Percentiles rank a stretch among this genome's conserved stretches.
phyloP scores from a whole-genome alignment of 352 stramenopile genomes.

The Plasmopara viticola region DNA sequence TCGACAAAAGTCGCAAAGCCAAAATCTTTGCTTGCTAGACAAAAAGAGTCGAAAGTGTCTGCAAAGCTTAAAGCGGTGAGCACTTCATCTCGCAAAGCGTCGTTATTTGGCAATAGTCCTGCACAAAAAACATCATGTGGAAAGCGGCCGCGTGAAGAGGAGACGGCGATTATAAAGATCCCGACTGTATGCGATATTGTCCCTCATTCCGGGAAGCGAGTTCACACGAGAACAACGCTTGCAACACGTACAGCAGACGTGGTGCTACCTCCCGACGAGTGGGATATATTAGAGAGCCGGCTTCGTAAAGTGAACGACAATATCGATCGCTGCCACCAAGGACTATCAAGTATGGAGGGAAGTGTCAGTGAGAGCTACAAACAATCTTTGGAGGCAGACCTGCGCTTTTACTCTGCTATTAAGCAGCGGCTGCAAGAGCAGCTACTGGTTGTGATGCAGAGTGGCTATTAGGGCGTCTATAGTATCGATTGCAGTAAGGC shows the following conservation, averaged over 20 bases:
- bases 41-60: constrained; percentile 4
- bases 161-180: constrained; percentile 40
- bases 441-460: constrained; percentile 63
- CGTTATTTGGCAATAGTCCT: constrained; percentile 1
- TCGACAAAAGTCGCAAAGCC: constrained; percentile 11
- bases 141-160: constrained; percentile 33
- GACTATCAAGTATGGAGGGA: constrained; percentile 35
- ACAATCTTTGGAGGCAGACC: constrained; percentile 49
- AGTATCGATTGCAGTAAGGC: constrained; percentile 4
- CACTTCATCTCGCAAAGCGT: constrained; percentile 6
- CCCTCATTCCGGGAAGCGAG: constrained; percentile 36
- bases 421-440: constrained; percentile 71
- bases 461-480: constrained; percentile 33
- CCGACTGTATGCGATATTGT: constrained; percentile 36
- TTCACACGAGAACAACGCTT: constrained; percentile 39
- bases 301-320: constrained; percentile 66
- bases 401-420: constrained; percentile 67
- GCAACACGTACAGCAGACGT: constrained; percentile 30
- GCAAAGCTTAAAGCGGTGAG: constrained; percentile 8
- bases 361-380: constrained; percentile 51
- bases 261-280: constrained; percentile 54
- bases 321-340: constrained; percentile 55
- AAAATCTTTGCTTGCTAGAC: constrained; percentile 8
- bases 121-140: constrained; percentile 3
- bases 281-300: constrained; percentile 53